Evolutionary conservation across 192 early-diverging fungal genomes (phyloP).

Genomic region (Dissophora ornata): DNA sequence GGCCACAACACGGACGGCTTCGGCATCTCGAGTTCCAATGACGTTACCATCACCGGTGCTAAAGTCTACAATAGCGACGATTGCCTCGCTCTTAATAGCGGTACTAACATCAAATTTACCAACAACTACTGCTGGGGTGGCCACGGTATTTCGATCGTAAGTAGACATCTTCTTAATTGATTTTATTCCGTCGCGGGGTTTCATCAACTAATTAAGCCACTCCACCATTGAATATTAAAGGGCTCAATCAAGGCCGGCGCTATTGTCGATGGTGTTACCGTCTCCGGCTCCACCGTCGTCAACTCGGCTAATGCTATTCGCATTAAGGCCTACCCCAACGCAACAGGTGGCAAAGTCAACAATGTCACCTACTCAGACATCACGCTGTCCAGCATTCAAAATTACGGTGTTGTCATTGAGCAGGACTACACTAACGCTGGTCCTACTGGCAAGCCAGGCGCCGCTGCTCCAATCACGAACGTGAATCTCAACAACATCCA

Average conservation of each 20-base stretch:
- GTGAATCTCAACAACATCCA: too few species aligned
- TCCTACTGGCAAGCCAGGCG: too few species aligned
- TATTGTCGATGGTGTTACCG: conserved; percentile 53
- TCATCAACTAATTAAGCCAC: background rate
- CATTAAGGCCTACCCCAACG: conserved; percentile 61
- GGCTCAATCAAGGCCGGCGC: conserved; percentile 48
- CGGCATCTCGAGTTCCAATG: conserved; percentile 35
- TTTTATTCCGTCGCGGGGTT: background rate
- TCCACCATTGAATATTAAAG: conserved; percentile 7
- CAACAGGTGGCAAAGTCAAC: too few species aligned
- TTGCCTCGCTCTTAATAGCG: conserved; percentile 63
- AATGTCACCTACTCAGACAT: conserved; percentile 61
- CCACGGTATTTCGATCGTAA: too few species aligned
- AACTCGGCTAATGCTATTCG: conserved; percentile 59
- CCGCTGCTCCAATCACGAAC: too few species aligned
- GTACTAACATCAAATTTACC: conserved; percentile 56
- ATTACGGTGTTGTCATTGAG: conserved; percentile 55
- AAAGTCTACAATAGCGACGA: conserved; percentile 62
- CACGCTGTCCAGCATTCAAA: conserved; percentile 41
- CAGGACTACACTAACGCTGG: too few species aligned
- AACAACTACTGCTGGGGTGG: too few species aligned
- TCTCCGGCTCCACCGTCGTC: conserved; percentile 38
- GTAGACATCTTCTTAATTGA: background rate
- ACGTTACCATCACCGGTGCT: conserved; percentile 45
- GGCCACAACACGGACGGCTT: conserved; percentile 62